Evolutionary conservation across 2,329 filamentous ascomycete genomes (phyloP).

Genomic region (Ophiostoma tasmaniense): DNA sequence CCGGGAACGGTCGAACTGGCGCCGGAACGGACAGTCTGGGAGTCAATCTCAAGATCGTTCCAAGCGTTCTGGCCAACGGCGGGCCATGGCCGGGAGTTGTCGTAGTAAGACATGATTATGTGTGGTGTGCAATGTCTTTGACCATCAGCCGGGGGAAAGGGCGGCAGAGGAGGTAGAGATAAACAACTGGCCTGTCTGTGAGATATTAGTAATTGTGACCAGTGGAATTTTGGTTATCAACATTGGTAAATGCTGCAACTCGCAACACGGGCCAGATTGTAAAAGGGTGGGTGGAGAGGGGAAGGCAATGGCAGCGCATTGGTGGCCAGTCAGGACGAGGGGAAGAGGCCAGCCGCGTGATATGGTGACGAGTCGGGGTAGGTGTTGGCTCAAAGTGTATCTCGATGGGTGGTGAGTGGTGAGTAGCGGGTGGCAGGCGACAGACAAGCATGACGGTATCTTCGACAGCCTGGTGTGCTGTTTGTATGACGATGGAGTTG

Average conservation of each 20-base stretch:
- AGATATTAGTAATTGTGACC: background rate
- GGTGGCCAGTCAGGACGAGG: constrained; percentile 9
- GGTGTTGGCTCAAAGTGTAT: background rate
- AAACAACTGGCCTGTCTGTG: background rate
- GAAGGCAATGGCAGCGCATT: background rate
- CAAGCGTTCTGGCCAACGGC: constrained; percentile 23
- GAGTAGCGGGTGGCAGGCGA: background rate
- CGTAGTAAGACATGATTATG: constrained; percentile 26
- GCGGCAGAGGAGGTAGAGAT: background rate
- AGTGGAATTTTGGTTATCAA: background rate
- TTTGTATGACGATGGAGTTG: background rate
- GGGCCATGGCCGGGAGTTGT: constrained; percentile 25
- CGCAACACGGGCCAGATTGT: background rate
- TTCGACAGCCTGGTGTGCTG: background rate
- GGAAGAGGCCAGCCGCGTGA: background rate
- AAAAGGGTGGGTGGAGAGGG: background rate
- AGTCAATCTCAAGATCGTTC: constrained; percentile 25
- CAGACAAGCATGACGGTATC: background rate
- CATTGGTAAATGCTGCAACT: background rate
- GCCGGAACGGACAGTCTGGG: constrained; percentile 26
- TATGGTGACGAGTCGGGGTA: background rate
- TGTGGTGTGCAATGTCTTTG: background rate
- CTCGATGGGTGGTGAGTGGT: background rate
- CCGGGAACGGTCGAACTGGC: constrained; percentile 30
- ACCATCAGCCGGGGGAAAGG: constrained; percentile 1